Conservation (phyloP, 495 filamentous ascomycete genomes). For the Trichoderma asperelloides region DNA sequence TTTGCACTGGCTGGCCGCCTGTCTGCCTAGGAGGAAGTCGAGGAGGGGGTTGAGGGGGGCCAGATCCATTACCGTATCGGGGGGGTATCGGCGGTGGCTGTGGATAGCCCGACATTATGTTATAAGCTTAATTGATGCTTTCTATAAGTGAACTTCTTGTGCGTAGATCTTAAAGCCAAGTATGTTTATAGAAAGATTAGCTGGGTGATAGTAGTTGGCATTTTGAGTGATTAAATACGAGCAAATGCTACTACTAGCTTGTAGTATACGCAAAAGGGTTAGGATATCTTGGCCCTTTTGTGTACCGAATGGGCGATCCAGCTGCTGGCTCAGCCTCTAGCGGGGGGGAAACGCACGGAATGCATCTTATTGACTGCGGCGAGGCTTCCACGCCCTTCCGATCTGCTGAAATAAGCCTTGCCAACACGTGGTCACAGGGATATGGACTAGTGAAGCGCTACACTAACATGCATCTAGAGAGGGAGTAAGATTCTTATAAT, state of each 20-base stretch:
- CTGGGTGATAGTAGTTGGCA: neutral
- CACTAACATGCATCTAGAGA: neutral
- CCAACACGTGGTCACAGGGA: neutral
- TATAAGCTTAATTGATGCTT: neutral
- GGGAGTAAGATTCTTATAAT: neutral
- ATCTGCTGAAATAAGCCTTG: neutral
- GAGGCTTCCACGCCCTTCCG: conserved; percentile 1
- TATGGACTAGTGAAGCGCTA: neutral
- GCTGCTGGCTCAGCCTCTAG: neutral
- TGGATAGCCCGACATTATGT: neutral
- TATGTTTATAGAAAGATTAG: neutral
- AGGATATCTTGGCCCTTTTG: neutral
- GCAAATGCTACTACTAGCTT: neutral
- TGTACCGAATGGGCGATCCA: neutral
- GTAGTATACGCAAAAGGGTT: neutral
- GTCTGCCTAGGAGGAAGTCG: neutral
- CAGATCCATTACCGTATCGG: neutral
- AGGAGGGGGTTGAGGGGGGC: neutral
- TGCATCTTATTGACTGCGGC: neutral
- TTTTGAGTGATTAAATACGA: neutral
- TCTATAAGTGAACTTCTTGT: neutral
- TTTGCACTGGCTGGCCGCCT: neutral
- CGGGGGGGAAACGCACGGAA: neutral
- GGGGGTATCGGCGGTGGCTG: neutral
- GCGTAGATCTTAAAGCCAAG: neutral